Conservation (phyloP, 441 rosid genomes). For the Populus hybrid region DNA sequence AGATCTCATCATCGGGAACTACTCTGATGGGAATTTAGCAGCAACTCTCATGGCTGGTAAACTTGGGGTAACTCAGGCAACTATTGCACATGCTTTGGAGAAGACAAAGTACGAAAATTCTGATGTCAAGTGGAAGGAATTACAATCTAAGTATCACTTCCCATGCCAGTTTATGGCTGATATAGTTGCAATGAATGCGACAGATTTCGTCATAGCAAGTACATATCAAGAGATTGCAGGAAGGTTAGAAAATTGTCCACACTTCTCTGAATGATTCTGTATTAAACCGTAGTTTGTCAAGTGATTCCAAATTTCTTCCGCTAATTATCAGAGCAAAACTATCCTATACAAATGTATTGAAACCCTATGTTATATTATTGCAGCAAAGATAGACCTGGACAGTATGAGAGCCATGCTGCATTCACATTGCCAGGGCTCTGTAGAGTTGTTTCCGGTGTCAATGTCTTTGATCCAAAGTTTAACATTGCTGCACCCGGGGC, state of each 20-base stretch:
- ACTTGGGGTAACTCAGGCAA: slow-evolving; percentile 88
- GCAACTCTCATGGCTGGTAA: slow-evolving; percentile 76
- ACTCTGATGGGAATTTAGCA: slow-evolving; percentile 79
- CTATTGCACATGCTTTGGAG: slow-evolving; percentile 93
- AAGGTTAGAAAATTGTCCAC: slow-evolving; percentile 37
- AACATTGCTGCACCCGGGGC: no score
- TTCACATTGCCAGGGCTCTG: no score
- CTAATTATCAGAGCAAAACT: neutral
- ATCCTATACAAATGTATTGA: neutral
- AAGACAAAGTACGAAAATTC: slow-evolving; percentile 87
- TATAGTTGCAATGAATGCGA: slow-evolving; percentile 70
- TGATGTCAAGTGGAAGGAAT: slow-evolving; percentile 79
- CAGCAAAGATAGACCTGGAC: slow-evolving; percentile 80
- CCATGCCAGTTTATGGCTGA: slow-evolving; percentile 89
- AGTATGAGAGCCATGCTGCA: slow-evolving; percentile 7
- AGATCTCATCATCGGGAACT: slow-evolving; percentile 81
- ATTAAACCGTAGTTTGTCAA: neutral
- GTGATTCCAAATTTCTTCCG: neutral
- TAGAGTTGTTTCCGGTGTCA: no score
- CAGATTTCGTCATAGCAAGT: slow-evolving; percentile 84
- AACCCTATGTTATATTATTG: neutral
- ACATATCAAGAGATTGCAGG: slow-evolving; percentile 93
- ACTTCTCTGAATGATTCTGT: neutral
- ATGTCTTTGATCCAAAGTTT: no score
- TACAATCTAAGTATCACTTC: slow-evolving; percentile 78